Conservation (phyloP, 2,329 filamentous ascomycete species). For the Botrytis fragariae region DNA sequence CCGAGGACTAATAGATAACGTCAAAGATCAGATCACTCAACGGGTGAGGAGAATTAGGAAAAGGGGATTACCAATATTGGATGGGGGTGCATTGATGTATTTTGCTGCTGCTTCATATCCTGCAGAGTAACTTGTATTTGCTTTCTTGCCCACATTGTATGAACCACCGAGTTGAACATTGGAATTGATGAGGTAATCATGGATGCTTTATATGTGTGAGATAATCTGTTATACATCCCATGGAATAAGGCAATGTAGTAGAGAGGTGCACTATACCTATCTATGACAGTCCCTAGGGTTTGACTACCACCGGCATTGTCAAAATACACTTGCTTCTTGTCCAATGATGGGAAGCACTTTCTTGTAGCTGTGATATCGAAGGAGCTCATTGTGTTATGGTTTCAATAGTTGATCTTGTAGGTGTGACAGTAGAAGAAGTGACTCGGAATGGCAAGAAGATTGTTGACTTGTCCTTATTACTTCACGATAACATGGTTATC, state of each 20-base stretch:
- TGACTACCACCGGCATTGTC: slow-evolving; percentile 80
- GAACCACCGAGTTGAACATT: slow-evolving; percentile 76
- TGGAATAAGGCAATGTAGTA: not conserved
- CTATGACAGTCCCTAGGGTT: slow-evolving; percentile 62
- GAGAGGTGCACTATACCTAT: slow-evolving; percentile 48
- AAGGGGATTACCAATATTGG: slow-evolving; percentile 57
- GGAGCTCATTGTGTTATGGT: slow-evolving; percentile 26
- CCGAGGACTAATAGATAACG: slow-evolving; percentile 56
- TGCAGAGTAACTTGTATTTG: slow-evolving; percentile 57
- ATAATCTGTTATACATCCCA: not conserved
- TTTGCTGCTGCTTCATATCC: slow-evolving; percentile 64
- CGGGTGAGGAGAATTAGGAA: not conserved
- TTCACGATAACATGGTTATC: slow-evolving; percentile 3
- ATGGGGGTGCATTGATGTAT: slow-evolving; percentile 65
- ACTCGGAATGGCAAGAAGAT: not conserved
- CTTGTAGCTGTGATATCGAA: slow-evolving; percentile 58
- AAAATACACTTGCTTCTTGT: slow-evolving; percentile 66
- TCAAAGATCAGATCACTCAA: not conserved
- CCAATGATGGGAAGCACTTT: slow-evolving; percentile 65
- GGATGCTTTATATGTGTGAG: slow-evolving; percentile 48
- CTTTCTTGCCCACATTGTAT: slow-evolving; percentile 58
- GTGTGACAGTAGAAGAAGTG: not conserved
- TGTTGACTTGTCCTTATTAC: slow-evolving; percentile 6
- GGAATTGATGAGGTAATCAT: slow-evolving; percentile 61
- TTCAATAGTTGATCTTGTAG: not conserved